Conservation (phyloP, 108 stramenopile genomes). For the Mayamaea pseudoterrestris region DNA sequence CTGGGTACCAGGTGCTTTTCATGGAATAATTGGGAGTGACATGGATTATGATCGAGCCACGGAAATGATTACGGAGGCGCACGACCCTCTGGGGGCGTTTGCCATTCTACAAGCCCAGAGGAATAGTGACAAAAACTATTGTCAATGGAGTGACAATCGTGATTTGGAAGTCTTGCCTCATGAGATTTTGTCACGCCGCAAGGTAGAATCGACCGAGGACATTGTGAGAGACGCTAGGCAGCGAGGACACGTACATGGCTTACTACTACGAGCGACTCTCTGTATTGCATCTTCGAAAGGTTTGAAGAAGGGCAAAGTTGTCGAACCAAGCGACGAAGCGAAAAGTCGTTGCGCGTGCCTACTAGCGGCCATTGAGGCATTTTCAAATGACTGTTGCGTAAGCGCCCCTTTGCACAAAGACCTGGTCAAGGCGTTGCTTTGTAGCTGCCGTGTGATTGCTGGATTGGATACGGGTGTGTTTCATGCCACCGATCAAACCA, state of each 20-base stretch:
- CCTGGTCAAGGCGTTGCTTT: conserved; percentile 17
- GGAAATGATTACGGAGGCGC: conserved; percentile 40
- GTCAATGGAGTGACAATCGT: conserved; percentile 44
- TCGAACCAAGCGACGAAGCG: conserved; percentile 32
- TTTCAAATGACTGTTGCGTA: background rate
- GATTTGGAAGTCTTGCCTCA: conserved; percentile 39
- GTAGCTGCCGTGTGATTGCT: conserved; percentile 27
- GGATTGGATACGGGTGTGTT: conserved; percentile 30
- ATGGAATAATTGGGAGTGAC: conserved; percentile 58
- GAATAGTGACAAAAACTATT: conserved; percentile 1
- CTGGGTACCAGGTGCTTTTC: conserved; percentile 27
- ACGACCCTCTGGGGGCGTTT: conserved; percentile 43
- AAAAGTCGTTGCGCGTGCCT: conserved; percentile 41
- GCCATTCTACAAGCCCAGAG: conserved; percentile 10
- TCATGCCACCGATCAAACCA: no score
- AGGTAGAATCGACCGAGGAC: conserved; percentile 11
- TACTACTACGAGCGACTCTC: conserved; percentile 51
- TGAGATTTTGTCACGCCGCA: conserved; percentile 21
- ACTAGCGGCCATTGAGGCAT: conserved; percentile 8
- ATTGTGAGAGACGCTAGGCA: conserved; percentile 28
- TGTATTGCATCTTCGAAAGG: conserved; percentile 42
- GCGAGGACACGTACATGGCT: conserved; percentile 43
- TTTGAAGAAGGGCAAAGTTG: conserved; percentile 69
- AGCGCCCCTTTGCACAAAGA: background rate
- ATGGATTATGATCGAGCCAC: conserved; percentile 39